phyloP scores from a whole-genome alignment of 225 moss, liverwort and hornwort genomes.

The Physcomitrellopsis africana region DNA sequence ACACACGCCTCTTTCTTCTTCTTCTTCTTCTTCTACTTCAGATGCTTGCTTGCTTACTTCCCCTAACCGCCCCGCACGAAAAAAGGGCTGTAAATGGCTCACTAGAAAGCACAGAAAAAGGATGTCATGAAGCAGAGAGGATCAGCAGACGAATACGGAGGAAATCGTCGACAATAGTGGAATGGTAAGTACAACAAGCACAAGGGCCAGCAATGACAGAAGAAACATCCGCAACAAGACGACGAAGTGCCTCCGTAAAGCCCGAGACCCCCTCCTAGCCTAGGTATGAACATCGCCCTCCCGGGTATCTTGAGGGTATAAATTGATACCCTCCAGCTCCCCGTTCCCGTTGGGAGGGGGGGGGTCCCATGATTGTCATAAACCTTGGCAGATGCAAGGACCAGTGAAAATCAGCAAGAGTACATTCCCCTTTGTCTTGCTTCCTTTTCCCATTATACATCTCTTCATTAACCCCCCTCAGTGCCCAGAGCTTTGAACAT shows the following conservation, averaged over 20 bases:
- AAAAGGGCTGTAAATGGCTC: not conserved
- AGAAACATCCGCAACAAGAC: slow-evolving; percentile 12
- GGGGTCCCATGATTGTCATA: too few relatives aligned
- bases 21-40: slow-evolving; percentile 5
- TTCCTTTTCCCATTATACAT: too few relatives aligned
- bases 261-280: too few relatives aligned
- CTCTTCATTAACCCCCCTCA: too few relatives aligned
- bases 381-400: too few relatives aligned
- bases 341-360: too few relatives aligned
- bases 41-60: not conserved
- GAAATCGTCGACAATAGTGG: slow-evolving; percentile 18
- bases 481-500: too few relatives aligned
- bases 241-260: not conserved
- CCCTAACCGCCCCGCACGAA: not conserved
- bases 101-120: not conserved
- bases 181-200: not conserved
- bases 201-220: slow-evolving; percentile 8
- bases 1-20: not conserved
- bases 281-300: too few relatives aligned
- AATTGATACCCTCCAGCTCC: too few relatives aligned
- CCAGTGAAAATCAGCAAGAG: too few relatives aligned
- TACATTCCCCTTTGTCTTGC: too few relatives aligned
- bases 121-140: slow-evolving; percentile 5
- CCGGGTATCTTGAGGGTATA: too few relatives aligned
- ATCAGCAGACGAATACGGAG: not conserved